Base-by-base conservation (phyloP, 2,329 filamentous ascomycete genomes). In the Trichocomaceae sp. region DNA sequence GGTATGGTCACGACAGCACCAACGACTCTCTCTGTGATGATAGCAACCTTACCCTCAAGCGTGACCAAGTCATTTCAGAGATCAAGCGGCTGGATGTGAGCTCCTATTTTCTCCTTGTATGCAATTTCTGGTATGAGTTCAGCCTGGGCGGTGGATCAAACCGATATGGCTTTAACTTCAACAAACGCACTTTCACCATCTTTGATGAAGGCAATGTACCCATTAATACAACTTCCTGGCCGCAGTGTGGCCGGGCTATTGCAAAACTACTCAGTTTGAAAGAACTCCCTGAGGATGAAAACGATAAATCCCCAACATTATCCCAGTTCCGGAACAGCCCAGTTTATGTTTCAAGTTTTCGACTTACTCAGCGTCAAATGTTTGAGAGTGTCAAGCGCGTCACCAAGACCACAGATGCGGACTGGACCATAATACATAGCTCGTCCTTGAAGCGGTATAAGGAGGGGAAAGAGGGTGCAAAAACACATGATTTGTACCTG, bases 281-380 rank as follows among this genome's bases (percentile, higher is more conserved):
- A 47, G 58, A 74, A 61, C 60, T 68, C 19, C 76, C 78, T 0
- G 69, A 75, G 1, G 69, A 67, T 50, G 64, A 59, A 39, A 64
- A 64, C 1, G 72, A 75, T 35, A 62, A 60, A 6, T 66, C 69
- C 7, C 61, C 66, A 2, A 72, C 72, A 8, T 55, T 83, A 8
- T 72, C 71, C 7, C 59, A 65, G 33, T 82, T 73, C 61, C 67
- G 70, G 2, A 81, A 84, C 65, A 74, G 75, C 49, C 59, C 62
- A 0, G 63, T 85, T 1, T 81, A 76, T 60, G 60, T 84, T 10
- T 75, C 72, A 7, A 83, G 79, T 57, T 87, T 86, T 69, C 65
- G 71, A 10, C 60, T 83, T 57, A 81, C 69, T 56, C 85, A 88
- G 66, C 75, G 76, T 10, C 84, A 88, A 9, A 87, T 88, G 73